Evolutionary conservation across 164 flowering plant species (phyloP).

Genomic region (Vitis cinerea): DNA sequence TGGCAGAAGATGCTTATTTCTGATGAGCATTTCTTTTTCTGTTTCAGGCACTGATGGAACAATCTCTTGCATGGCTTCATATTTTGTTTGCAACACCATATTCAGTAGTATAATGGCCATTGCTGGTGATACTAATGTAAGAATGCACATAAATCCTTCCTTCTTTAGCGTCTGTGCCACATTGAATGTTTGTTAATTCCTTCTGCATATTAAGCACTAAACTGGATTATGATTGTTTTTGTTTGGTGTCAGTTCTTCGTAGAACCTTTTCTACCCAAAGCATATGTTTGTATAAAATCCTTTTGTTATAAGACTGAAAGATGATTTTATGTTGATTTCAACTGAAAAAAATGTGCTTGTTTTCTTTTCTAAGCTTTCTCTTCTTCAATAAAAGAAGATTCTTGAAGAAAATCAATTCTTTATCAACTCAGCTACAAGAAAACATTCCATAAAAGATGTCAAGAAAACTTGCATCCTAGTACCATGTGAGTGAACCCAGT

Average conservation of each 20-base stretch:
- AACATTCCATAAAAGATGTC: not conserved
- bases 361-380: not conserved
- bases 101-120: slow-evolving; percentile 45
- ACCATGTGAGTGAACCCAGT: not conserved
- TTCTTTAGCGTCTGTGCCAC: not conserved
- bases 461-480: not conserved
- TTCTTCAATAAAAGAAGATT: not conserved
- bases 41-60: slow-evolving; percentile 60
- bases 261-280: no score
- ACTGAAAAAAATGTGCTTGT: not conserved
- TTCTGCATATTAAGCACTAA: not conserved
- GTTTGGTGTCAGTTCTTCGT: no score
- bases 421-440: not conserved
- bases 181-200: not conserved
- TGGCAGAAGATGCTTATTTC: not conserved
- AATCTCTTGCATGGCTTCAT: slow-evolving; percentile 56
- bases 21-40: not conserved
- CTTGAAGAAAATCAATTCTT: not conserved
- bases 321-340: not conserved
- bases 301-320: not conserved
- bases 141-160: slow-evolving; percentile 7
- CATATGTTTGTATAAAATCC: not conserved
- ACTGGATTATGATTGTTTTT: not conserved
- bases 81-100: slow-evolving; percentile 49
- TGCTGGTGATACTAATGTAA: slow-evolving; percentile 62